Evolutionary conservation across 257 asterid genomes (phyloP).

Genomic region (Solanum gracilifrons): DNA sequence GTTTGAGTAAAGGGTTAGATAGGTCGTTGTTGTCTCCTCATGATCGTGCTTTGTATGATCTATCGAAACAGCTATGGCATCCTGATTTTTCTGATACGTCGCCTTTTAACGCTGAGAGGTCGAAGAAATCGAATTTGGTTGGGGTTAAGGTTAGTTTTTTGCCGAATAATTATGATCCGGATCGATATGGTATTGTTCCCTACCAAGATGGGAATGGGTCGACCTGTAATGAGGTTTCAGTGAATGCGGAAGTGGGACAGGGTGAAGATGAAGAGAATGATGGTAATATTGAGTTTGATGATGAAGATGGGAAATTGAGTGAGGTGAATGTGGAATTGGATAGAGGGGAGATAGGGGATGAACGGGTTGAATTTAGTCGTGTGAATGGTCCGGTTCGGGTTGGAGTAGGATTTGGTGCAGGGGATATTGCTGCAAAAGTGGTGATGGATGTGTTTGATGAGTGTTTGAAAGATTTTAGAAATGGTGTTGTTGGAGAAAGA

Average conservation of each 20-base stretch:
- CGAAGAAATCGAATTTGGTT: constrained; percentile 27
- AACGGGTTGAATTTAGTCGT: background rate
- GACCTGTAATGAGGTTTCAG: background rate
- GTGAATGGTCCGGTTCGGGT: background rate
- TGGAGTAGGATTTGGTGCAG: constrained; percentile 6
- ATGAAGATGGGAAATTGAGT: constrained; percentile 28
- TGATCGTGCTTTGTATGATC: constrained; percentile 53
- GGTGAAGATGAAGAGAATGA: background rate
- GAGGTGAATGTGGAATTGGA: constrained; percentile 72
- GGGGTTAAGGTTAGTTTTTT: constrained; percentile 50
- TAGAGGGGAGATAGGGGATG: background rate
- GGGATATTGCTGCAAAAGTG: constrained; percentile 29
- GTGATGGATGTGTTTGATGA: constrained; percentile 49
- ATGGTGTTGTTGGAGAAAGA: background rate
- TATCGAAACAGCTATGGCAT: constrained; percentile 62
- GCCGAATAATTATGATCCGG: constrained; percentile 14
- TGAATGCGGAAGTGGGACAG: background rate
- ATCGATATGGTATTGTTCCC: background rate
- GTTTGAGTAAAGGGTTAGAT: constrained; percentile 46
- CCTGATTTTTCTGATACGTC: constrained; percentile 45
- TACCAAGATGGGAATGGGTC: background rate
- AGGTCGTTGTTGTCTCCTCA: constrained; percentile 40
- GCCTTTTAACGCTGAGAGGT: constrained; percentile 24
- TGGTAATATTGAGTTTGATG: constrained; percentile 1
- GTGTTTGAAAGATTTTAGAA: constrained; percentile 44